phyloP scores from a whole-genome alignment of 2,329 filamentous ascomycete genomes.

The Helotiales sp. region DNA sequence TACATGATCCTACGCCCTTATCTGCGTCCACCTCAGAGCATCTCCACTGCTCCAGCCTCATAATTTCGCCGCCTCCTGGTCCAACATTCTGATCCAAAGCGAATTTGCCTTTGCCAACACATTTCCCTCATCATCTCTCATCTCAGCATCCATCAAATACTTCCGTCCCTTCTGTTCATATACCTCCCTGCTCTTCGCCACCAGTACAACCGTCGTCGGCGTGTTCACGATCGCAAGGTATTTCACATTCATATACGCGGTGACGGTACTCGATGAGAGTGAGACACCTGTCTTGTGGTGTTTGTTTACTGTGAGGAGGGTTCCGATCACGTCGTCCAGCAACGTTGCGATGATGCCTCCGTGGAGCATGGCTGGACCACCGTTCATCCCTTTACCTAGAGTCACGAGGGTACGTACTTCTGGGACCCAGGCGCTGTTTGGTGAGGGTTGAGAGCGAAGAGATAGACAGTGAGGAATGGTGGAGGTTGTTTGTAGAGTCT shows the following conservation, averaged over 20 bases:
- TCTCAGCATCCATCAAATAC: constrained; percentile 45
- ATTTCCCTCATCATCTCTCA: constrained; percentile 47
- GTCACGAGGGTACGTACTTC: constrained; percentile 25
- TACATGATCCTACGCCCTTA: too few relatives aligned
- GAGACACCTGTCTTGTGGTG: constrained; percentile 9
- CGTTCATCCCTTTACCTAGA: constrained; percentile 54
- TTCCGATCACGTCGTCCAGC: constrained; percentile 59
- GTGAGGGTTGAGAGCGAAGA: constrained; percentile 41
- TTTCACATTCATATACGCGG: constrained; percentile 52
- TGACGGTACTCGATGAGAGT: constrained; percentile 38
- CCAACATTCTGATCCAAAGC: neutral
- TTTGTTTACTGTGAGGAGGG: constrained; percentile 41
- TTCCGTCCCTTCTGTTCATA: constrained; percentile 48
- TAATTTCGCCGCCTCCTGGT: neutral
- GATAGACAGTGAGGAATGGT: constrained; percentile 49
- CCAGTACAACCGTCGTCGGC: constrained; percentile 47
- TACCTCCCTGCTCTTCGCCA: constrained; percentile 41
- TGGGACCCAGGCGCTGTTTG: constrained; percentile 4
- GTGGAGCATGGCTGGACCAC: constrained; percentile 52
- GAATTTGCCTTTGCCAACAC: constrained; percentile 5
- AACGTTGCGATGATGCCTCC: constrained; percentile 58
- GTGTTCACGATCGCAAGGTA: constrained; percentile 53
- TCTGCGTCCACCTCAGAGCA: neutral
- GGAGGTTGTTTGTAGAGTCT: constrained; percentile 49
- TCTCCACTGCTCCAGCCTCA: neutral